phyloP scores from a whole-genome alignment of 1,284 basidiomycete species.

The Xerocomus nothofagi region DNA sequence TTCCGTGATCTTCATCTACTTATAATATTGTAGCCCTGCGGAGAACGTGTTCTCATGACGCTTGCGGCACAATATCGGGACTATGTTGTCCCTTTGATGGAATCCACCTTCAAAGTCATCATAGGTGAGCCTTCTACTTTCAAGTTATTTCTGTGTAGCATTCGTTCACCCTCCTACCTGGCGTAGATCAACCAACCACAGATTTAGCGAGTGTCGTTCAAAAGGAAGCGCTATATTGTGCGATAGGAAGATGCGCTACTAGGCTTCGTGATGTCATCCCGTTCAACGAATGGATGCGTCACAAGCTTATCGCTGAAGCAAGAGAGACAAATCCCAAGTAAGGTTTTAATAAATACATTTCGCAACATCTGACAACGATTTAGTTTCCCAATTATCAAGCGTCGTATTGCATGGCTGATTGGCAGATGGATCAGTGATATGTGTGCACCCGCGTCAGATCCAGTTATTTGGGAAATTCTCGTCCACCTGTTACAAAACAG shows the following conservation, averaged over 20 bases:
- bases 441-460: slow-evolving; percentile 59
- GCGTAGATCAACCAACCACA: slow-evolving; percentile 50
- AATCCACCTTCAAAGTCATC: slow-evolving; percentile 53
- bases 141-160: background rate
- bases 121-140: slow-evolving; percentile 44
- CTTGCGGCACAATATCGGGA: slow-evolving; percentile 73
- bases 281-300: slow-evolving; percentile 66
- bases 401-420: slow-evolving; percentile 87
- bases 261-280: slow-evolving; percentile 66
- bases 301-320: slow-evolving; percentile 58
- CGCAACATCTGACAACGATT: slow-evolving; percentile 18
- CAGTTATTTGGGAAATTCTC: slow-evolving; percentile 77
- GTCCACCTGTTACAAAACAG: slow-evolving; percentile 71
- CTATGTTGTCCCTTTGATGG: slow-evolving; percentile 72
- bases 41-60: slow-evolving; percentile 83
- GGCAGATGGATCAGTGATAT: slow-evolving; percentile 80
- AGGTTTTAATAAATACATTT: slow-evolving; percentile 18
- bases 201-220: slow-evolving; percentile 69
- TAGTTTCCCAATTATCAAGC: slow-evolving; percentile 85
- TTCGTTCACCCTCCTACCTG: background rate
- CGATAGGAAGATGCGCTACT: slow-evolving; percentile 77
- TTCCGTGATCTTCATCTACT: slow-evolving; percentile 4
- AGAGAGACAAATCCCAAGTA: slow-evolving; percentile 58
- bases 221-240: slow-evolving; percentile 88
- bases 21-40: slow-evolving; percentile 67